phyloP scores from a whole-genome alignment of 805 yeast genomes.

The Torulaspora franciscae region DNA sequence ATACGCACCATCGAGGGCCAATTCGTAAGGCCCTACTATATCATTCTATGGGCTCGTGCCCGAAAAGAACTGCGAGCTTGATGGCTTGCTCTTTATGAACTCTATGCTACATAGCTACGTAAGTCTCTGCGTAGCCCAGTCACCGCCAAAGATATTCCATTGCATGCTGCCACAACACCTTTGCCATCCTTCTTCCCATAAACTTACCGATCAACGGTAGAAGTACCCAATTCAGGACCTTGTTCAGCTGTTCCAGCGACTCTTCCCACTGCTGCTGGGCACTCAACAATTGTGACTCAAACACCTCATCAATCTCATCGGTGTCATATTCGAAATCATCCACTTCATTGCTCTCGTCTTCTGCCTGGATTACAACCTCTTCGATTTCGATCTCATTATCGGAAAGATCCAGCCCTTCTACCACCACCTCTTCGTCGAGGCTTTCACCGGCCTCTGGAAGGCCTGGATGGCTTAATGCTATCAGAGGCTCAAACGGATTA shows the following conservation, averaged over 20 bases:
- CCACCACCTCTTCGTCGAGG: conserved; percentile 1
- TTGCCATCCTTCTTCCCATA: conserved; percentile 57
- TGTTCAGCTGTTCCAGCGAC: conserved; percentile 53
- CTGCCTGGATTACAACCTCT: conserved; percentile 13
- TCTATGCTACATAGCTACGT: neutral
- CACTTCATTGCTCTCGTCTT: conserved; percentile 12
- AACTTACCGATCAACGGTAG: conserved; percentile 65
- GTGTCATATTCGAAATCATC: conserved; percentile 12
- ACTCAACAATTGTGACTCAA: conserved; percentile 33
- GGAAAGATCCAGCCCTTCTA: conserved; percentile 3
- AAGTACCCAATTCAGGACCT: conserved; percentile 53
- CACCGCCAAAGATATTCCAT: conserved; percentile 23
- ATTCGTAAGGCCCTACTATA: conserved; percentile 9
- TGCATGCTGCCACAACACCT: conserved; percentile 30
- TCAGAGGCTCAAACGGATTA: conserved; percentile 4
- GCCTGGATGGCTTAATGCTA: neutral
- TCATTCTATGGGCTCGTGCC: conserved; percentile 9
- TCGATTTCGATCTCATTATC: conserved; percentile 8
- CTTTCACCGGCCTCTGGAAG: neutral
- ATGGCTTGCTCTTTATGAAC: neutral
- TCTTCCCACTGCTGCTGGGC: conserved; percentile 76
- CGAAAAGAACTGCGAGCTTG: conserved; percentile 5
- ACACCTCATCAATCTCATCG: conserved; percentile 16
- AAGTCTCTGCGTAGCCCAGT: neutral
- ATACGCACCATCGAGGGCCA: conserved; percentile 4